These are phyloP conservation scores for Vigna mungo DNA, from an alignment of 306 rosid genomes.

Conservation along the genomic window DNA sequence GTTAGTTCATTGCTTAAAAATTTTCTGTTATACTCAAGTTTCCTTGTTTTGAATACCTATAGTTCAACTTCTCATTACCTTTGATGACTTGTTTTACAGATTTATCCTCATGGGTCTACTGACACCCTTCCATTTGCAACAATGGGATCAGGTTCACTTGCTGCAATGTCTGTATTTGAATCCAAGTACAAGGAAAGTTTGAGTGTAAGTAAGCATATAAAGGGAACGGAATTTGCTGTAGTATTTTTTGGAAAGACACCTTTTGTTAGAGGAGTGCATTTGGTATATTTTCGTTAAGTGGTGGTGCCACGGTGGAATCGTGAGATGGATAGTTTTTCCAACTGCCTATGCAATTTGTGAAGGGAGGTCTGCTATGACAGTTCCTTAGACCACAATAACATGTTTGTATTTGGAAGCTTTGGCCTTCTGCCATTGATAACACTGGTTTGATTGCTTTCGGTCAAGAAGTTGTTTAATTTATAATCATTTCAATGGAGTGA, in stretches of 20 bases:
- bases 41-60: slow-evolving; percentile 32
- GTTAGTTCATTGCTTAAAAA: slow-evolving; percentile 57
- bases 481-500: neutral
- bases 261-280: neutral
- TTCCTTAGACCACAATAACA: neutral
- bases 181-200: slow-evolving; percentile 72
- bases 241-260: no score
- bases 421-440: neutral
- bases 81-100: slow-evolving; percentile 56
- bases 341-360: neutral
- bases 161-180: slow-evolving; percentile 61
- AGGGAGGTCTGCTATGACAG: neutral
- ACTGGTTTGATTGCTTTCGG: neutral
- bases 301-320: neutral
- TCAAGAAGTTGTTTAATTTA: neutral
- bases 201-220: slow-evolving; percentile 49
- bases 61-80: slow-evolving; percentile 30
- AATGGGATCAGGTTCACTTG: slow-evolving; percentile 64
- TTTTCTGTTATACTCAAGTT: slow-evolving; percentile 2
- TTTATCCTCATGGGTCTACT: slow-evolving; percentile 94
- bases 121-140: slow-evolving; percentile 62
- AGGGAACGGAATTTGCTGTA: neutral
- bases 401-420: neutral
- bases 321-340: neutral
- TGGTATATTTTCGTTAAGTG: neutral